A percentile compares a stretch with the other conserved stretches of the same genome.
Evolutionary conservation across 2,329 filamentous ascomycete species (phyloP).

Genomic region (Aspergillus hortae): DNA sequence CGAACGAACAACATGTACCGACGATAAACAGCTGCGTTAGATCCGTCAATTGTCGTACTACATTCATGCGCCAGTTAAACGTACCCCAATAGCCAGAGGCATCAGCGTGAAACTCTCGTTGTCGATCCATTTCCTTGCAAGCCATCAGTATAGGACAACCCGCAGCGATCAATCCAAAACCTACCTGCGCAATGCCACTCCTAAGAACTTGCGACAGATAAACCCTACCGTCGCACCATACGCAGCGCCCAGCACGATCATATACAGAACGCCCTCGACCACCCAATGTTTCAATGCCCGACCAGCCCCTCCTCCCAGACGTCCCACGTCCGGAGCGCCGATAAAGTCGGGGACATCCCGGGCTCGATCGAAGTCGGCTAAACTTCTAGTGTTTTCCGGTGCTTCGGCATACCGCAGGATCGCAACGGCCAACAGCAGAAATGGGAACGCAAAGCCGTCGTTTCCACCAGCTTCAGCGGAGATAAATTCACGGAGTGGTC

Average conservation of each 20-base stretch:
- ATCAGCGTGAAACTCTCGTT: slow-evolving; percentile 53
- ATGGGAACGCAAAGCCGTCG: slow-evolving; percentile 61
- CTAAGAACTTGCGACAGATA: slow-evolving; percentile 46
- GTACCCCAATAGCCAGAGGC: slow-evolving; percentile 49
- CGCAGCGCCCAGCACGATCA: slow-evolving; percentile 51
- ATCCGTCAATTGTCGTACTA: background rate
- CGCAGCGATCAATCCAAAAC: background rate
- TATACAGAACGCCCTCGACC: slow-evolving; percentile 59
- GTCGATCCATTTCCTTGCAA: slow-evolving; percentile 52
- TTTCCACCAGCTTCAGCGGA: slow-evolving; percentile 61
- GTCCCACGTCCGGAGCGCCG: slow-evolving; percentile 44
- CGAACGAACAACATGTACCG: slow-evolving; percentile 56
- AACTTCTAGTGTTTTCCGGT: slow-evolving; percentile 16
- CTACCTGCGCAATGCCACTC: slow-evolving; percentile 32
- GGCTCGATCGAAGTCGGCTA: slow-evolving; percentile 16
- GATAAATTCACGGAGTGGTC: slow-evolving; percentile 58
- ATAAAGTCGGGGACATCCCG: slow-evolving; percentile 25
- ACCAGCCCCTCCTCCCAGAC: slow-evolving; percentile 51
- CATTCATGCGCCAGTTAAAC: slow-evolving; percentile 4
- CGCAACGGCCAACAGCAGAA: slow-evolving; percentile 57
- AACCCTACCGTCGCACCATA: slow-evolving; percentile 55
- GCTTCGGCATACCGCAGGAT: slow-evolving; percentile 53
- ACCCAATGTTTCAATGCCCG: slow-evolving; percentile 56
- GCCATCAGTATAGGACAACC: background rate
- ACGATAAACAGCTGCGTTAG: slow-evolving; percentile 54